Conservation (phyloP, 176 grass and related monocot genomes). For the Triticum monococcum region DNA sequence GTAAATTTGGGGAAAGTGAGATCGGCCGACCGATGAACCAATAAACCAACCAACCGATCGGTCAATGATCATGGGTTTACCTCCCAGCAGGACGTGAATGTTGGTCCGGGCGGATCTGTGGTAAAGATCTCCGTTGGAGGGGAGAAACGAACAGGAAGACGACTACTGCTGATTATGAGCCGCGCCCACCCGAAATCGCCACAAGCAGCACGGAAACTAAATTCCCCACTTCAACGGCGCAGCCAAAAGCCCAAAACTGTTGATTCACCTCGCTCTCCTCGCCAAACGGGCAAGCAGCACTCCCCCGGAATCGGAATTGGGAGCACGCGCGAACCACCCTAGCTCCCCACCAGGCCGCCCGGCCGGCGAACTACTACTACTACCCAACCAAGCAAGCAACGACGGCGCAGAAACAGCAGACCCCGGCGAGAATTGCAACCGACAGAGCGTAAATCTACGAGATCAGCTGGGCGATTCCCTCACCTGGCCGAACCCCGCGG, state of each 20-base stretch:
- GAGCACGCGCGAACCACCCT: not conserved
- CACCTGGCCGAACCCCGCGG: not conserved
- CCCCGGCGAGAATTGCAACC: not conserved
- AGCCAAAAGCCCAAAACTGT: not conserved
- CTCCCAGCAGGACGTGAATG: not conserved
- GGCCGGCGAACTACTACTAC: not conserved
- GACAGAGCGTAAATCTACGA: not conserved
- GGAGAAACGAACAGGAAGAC: not conserved
- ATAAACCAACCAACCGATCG: not conserved
- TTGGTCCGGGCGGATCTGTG: not conserved
- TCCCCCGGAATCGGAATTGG: not conserved
- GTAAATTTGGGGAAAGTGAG: slow-evolving; percentile 16
- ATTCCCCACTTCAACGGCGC: not conserved
- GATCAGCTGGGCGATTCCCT: not conserved
- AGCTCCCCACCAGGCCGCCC: not conserved
- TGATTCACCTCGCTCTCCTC: not conserved
- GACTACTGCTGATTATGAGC: not conserved
- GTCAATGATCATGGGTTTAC: not conserved
- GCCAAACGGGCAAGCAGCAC: not conserved
- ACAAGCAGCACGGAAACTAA: not conserved
- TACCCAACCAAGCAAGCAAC: not conserved
- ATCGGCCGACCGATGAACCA: not conserved
- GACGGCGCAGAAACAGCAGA: not conserved
- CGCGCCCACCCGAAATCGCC: not conserved
- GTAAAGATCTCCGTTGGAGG: not conserved